Percentiles rank a stretch among this genome's conserved stretches.
phyloP scores from a whole-genome alignment of 495 filamentous ascomycete genomes.

The Lineolata rhizophorae region DNA sequence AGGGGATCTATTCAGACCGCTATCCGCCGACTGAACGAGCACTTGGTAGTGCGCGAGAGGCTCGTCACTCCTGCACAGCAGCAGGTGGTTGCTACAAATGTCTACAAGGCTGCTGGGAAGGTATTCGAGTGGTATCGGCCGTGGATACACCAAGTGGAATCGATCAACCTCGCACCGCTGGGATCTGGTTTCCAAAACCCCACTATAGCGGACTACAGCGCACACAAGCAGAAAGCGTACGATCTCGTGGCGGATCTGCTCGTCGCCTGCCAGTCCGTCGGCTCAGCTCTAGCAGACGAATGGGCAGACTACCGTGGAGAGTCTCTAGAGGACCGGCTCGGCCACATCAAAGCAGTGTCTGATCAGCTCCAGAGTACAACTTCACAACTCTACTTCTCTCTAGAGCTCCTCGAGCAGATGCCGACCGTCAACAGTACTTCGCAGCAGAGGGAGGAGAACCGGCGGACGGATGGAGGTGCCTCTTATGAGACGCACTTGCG shows the following conservation, averaged over 20 bases:
- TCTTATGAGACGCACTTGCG: slow-evolving; percentile 4
- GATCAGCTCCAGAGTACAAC: slow-evolving; percentile 68
- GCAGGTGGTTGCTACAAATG: slow-evolving; percentile 45
- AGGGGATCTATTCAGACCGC: slow-evolving; percentile 57
- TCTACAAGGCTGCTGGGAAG: slow-evolving; percentile 51
- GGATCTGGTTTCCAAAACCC: slow-evolving; percentile 60
- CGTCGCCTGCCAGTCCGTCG: slow-evolving; percentile 64
- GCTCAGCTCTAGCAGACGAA: slow-evolving; percentile 78
- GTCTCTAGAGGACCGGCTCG: slow-evolving; percentile 73
- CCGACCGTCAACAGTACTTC: slow-evolving; percentile 21
- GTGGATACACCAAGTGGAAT: slow-evolving; percentile 72
- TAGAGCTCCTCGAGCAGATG: slow-evolving; percentile 69
- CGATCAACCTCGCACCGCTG: slow-evolving; percentile 57
- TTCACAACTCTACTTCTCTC: slow-evolving; percentile 67
- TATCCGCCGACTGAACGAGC: slow-evolving; percentile 69
- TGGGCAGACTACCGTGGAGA: slow-evolving; percentile 85
- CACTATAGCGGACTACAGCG: slow-evolving; percentile 66
- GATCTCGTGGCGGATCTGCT: slow-evolving; percentile 82
- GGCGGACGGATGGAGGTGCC: slow-evolving; percentile 6
- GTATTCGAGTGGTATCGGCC: slow-evolving; percentile 71
- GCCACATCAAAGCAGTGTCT: slow-evolving; percentile 48
- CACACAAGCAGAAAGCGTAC: slow-evolving; percentile 79
- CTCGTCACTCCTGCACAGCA: slow-evolving; percentile 50
- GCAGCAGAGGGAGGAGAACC: slow-evolving; percentile 18
- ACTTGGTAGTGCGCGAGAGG: slow-evolving; percentile 53